Base-by-base conservation (phyloP, 208 protist species). In the Crithidia bombi region DNA sequence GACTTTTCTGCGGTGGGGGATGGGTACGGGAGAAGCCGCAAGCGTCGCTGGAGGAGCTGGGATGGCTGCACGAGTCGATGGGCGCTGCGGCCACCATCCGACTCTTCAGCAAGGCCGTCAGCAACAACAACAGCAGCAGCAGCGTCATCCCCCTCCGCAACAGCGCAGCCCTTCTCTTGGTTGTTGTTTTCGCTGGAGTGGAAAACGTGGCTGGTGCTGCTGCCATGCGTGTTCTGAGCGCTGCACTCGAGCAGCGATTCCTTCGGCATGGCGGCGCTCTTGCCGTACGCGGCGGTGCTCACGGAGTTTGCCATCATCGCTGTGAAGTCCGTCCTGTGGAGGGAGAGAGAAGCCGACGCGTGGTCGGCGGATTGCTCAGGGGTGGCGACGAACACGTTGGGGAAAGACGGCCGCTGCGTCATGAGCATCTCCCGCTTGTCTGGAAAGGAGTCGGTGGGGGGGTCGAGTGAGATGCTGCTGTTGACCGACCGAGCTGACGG, bases 21-120 rank as follows among this genome's bases (percentile, higher is more conserved):
- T 4, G 63, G 71, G 63, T 70, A 61, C 17, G 71, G 63, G 32
- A 76, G 41, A 5, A 46, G 44, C 11, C 62, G 63, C 36, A 58
- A 63, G 4, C 71, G 63, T 1, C 70, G 70, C 57, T 68, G 61
- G 12, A 32, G 35, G 7, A 17, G 28, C 46, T 7, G 46, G 3
- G 21, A 51, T 17, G 5, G 23, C 21, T 51, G 21, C 21, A 30
- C 17, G n/a, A n/a, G n/a, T n/a, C n/a, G n/a, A n/a, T n/a, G n/a
- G n/a, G n/a, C n/a, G n/a, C n/a, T n/a, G 46, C 17, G 46, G 21
- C 28, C 46, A 5, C 23, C 28, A 23, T 28, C 46, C 17, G 21
- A 14, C 14, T 21, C 19, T 49, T 9, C 46, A 11, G 46, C 23
- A 14, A 23, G 10, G 9, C 11, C 46, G 46, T 23, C 46, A n/a